phyloP scores from a whole-genome alignment of 2,329 filamentous ascomycete genomes.

The Sordariomycetes sp. region DNA sequence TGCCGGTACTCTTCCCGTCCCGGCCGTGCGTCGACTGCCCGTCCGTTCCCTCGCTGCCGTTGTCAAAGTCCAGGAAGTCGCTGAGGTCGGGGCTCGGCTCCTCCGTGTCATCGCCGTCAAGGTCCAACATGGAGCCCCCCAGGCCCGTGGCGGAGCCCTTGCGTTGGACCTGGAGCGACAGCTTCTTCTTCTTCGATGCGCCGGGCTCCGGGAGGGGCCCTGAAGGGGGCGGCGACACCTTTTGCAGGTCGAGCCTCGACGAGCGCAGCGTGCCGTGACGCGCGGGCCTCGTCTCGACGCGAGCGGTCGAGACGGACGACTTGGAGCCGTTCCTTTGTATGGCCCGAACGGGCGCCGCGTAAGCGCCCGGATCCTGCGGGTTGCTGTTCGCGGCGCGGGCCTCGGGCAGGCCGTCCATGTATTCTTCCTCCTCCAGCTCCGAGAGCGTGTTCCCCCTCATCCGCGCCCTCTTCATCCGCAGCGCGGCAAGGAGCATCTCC shows the following conservation, averaged over 20 bases:
- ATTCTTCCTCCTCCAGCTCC: conserved; percentile 25
- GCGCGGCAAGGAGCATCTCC: conserved; percentile 45
- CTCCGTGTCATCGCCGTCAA: neutral
- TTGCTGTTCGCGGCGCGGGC: neutral
- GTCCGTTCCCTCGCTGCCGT: conserved; percentile 11
- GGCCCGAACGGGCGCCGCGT: conserved; percentile 4
- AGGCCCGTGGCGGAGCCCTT: neutral
- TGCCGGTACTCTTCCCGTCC: conserved; percentile 4
- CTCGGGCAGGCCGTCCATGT: neutral
- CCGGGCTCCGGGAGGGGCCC: neutral
- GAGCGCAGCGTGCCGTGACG: neutral
- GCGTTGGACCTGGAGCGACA: neutral
- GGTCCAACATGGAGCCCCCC: neutral
- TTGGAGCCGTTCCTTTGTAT: conserved; percentile 4
- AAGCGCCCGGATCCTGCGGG: neutral
- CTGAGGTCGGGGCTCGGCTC: conserved; percentile 25
- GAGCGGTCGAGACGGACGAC: conserved; percentile 4
- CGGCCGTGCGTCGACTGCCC: conserved; percentile 4
- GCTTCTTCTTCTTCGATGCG: neutral
- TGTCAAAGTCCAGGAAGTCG: conserved; percentile 25
- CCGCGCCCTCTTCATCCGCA: conserved; percentile 44
- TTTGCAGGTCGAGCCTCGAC: neutral
- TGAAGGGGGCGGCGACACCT: neutral
- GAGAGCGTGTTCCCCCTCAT: conserved; percentile 38
- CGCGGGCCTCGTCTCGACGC: neutral